Percentiles rank a stretch among this genome's conserved stretches.
Conservation (phyloP, 2,329 filamentous ascomycete genomes). For the Whalleya microplaca region DNA sequence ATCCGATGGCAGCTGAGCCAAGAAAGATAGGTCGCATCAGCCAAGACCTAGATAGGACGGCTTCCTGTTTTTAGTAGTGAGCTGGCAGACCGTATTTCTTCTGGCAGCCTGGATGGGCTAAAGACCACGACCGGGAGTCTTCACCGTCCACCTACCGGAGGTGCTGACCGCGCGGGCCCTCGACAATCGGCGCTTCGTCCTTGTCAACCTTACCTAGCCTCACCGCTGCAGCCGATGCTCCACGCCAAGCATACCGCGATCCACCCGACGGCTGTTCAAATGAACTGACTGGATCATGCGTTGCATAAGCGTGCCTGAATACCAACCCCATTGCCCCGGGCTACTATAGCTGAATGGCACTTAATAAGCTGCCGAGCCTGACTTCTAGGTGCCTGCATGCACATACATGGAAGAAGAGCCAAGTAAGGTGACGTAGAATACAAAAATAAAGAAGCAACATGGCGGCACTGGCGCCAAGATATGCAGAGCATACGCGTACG, state of each 20-base stretch:
- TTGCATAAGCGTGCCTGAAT: background rate
- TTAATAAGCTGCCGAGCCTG: background rate
- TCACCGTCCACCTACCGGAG: background rate
- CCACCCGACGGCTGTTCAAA: background rate
- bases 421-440: no score
- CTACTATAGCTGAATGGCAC: background rate
- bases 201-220: background rate
- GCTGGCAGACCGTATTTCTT: background rate
- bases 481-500: background rate
- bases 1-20: slow-evolving; percentile 1
- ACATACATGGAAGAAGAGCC: no score
- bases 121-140: background rate
- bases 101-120: background rate
- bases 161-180: background rate
- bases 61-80: background rate
- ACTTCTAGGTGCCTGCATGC: no score
- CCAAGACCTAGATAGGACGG: background rate
- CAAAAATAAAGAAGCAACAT: no score
- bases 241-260: background rate
- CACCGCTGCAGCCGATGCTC: background rate
- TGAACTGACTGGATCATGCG: no score
- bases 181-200: background rate
- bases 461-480: background rate
- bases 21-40: background rate
- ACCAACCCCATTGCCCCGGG: background rate